A percentile compares a stretch with the other conserved stretches of the same genome.
phyloP scores from a whole-genome alignment of 108 stramenopile genomes.

The Skeletonema grethae region DNA sequence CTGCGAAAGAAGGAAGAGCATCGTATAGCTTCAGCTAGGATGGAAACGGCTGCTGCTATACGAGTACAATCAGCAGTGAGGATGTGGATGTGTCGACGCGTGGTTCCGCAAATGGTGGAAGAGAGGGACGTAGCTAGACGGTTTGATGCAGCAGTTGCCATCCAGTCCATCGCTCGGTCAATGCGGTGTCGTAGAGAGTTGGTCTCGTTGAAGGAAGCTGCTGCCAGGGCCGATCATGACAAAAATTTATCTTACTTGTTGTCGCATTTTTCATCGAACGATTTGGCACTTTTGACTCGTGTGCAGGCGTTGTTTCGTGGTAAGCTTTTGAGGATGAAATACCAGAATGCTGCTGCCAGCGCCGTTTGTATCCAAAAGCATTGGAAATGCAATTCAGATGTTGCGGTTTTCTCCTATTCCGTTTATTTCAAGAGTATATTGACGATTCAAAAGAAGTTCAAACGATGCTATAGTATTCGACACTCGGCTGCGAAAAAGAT shows the following conservation, averaged over 20 bases:
- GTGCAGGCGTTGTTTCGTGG: conserved; percentile 59
- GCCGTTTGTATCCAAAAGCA: conserved; percentile 54
- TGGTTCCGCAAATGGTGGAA: no score
- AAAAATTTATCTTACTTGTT: not conserved
- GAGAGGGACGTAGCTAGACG: no score
- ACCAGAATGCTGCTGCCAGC: conserved; percentile 13
- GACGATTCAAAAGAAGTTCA: conserved; percentile 54
- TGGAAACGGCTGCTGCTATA: conserved; percentile 1
- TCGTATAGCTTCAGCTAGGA: not conserved
- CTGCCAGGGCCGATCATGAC: not conserved
- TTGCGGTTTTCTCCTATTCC: conserved; percentile 14
- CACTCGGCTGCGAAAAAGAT: conserved; percentile 47
- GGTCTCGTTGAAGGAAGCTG: not conserved
- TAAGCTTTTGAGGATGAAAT: conserved; percentile 33
- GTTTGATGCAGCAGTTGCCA: no score
- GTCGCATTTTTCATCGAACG: conserved; percentile 25
- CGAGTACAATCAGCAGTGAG: conserved; percentile 11
- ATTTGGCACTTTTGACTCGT: conserved; percentile 51
- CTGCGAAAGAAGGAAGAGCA: not conserved
- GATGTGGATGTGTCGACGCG: not conserved
- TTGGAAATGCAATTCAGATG: conserved; percentile 50
- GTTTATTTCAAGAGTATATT: not conserved
- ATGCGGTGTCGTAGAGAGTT: not conserved
- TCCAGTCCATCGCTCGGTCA: not conserved
- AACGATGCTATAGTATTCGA: conserved; percentile 66